A percentile compares a stretch with the other conserved stretches of the same genome.
These are phyloP conservation scores for Kappamyces sp. DNA, from an alignment of 192 early-diverging fungal species.

Conservation along the genomic window DNA sequence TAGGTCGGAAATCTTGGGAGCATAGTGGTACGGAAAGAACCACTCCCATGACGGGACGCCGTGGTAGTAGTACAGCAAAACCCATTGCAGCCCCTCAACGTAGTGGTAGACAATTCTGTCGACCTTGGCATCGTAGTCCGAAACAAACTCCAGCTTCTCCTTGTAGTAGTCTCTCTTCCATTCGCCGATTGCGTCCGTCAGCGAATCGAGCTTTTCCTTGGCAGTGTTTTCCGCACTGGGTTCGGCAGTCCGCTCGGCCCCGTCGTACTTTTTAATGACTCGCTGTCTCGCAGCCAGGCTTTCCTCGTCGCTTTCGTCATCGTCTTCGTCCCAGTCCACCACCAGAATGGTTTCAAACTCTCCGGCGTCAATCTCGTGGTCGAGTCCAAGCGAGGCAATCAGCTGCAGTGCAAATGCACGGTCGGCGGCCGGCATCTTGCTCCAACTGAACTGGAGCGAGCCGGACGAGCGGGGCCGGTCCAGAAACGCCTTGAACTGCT, in stretches of 20 bases:
- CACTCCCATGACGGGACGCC: conserved; percentile 94
- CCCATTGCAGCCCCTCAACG: conserved; percentile 94
- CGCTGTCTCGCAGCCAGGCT: conserved; percentile 44
- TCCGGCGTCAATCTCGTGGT: conserved; percentile 31
- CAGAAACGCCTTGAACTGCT: conserved; percentile 44
- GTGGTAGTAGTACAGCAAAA: conserved; percentile 90
- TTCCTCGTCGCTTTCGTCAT: conserved; percentile 54
- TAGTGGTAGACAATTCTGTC: conserved; percentile 49
- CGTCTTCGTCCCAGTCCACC: conserved; percentile 54
- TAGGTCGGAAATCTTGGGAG: conserved; percentile 74
- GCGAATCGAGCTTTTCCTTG: conserved; percentile 31
- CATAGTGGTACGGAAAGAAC: conserved; percentile 98
- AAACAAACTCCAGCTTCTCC: conserved; percentile 39
- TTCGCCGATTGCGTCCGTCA: conserved; percentile 44
- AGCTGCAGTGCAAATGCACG: conserved; percentile 59
- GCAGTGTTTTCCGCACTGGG: conserved; percentile 22
- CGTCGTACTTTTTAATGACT: conserved; percentile 42
- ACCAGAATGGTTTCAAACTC: conserved; percentile 33
- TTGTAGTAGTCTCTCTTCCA: conserved; percentile 46
- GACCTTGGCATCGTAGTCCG: conserved; percentile 33
- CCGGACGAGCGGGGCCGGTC: conserved; percentile 12
- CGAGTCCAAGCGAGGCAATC: conserved; percentile 30
- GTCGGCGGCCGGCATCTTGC: conserved; percentile 56
- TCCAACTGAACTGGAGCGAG: conserved; percentile 32
- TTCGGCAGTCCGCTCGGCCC: conserved; percentile 29